A percentile compares a stretch with the other conserved stretches of the same genome.
These are phyloP conservation scores for Boletus sensibilis DNA, from an alignment of 768 basidiomycete species.

Conservation along the genomic window DNA sequence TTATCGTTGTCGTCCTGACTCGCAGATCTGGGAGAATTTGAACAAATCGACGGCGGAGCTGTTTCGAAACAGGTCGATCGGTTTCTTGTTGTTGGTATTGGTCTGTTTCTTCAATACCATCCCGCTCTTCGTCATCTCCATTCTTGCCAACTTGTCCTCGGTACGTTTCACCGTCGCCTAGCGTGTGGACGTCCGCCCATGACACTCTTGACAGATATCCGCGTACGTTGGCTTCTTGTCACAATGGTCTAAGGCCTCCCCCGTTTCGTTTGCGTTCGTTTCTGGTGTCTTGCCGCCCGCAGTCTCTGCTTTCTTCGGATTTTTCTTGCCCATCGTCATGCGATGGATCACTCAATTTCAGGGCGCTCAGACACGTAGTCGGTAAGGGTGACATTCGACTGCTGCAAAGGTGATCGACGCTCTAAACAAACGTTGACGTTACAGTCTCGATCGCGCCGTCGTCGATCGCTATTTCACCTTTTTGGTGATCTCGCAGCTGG, in stretches of 20 bases:
- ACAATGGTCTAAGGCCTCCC: constrained; percentile 65
- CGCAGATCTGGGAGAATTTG: constrained; percentile 89
- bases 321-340: constrained; percentile 90
- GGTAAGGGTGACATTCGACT: constrained; percentile 15
- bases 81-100: constrained; percentile 72
- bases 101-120: constrained; percentile 96
- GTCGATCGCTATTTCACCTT: constrained; percentile 92
- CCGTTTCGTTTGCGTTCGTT: constrained; percentile 71
- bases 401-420: neutral
- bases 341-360: constrained; percentile 75
- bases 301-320: constrained; percentile 85
- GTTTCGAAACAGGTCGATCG: constrained; percentile 63
- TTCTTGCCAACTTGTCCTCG: constrained; percentile 85
- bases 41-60: constrained; percentile 67
- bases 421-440: constrained; percentile 33
- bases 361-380: constrained; percentile 42
- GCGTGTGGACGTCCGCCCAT: neutral
- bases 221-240: constrained; percentile 73
- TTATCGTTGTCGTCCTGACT: neutral
- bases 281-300: constrained; percentile 93
- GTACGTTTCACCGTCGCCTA: constrained; percentile 41
- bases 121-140: constrained; percentile 85
- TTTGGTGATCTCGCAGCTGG: constrained; percentile 88
- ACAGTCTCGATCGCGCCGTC: constrained; percentile 83
- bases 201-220: constrained; percentile 30